Conservation (phyloP, 2,329 filamentous ascomycete species). For the Clonostachys solani region DNA sequence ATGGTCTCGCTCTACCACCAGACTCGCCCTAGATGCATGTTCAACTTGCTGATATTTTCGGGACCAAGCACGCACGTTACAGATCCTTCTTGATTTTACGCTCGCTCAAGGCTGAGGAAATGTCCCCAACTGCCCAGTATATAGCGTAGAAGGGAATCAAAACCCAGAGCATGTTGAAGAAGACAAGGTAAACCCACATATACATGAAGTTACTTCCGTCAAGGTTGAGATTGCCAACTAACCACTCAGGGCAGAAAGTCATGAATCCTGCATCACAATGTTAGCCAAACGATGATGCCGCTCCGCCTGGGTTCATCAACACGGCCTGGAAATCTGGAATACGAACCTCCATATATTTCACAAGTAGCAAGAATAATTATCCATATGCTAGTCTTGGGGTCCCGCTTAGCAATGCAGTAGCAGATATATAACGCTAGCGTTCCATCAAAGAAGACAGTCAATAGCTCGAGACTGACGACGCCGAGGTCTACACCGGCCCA, state of each 20-base stretch:
- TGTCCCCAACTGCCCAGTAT: conserved; percentile 49
- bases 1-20: too few relatives aligned
- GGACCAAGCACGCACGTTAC: too few relatives aligned
- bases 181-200: conserved; percentile 62
- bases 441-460: conserved; percentile 61
- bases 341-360: conserved; percentile 60
- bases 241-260: conserved; percentile 69
- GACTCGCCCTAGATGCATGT: too few relatives aligned
- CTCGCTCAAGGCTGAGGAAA: conserved; percentile 44
- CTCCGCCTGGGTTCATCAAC: too few relatives aligned
- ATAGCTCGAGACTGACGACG: conserved; percentile 60
- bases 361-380: conserved; percentile 63
- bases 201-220: conserved; percentile 66
- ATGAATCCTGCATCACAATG: conserved; percentile 48
- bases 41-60: too few relatives aligned
- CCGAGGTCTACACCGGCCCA: conserved; percentile 61
- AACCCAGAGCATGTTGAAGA: conserved; percentile 68
- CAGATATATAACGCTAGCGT: conserved; percentile 56
- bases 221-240: conserved; percentile 57
- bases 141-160: conserved; percentile 57
- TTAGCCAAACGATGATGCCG: not conserved
- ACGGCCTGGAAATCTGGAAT: not conserved
- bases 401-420: conserved; percentile 52
- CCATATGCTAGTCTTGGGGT: conserved; percentile 52
- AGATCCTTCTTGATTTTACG: conserved; percentile 20